A percentile compares a stretch with the other conserved stretches of the same genome.
phyloP scores from a whole-genome alignment of 2,329 filamentous ascomycete genomes.

The Diaporthe velutina region DNA sequence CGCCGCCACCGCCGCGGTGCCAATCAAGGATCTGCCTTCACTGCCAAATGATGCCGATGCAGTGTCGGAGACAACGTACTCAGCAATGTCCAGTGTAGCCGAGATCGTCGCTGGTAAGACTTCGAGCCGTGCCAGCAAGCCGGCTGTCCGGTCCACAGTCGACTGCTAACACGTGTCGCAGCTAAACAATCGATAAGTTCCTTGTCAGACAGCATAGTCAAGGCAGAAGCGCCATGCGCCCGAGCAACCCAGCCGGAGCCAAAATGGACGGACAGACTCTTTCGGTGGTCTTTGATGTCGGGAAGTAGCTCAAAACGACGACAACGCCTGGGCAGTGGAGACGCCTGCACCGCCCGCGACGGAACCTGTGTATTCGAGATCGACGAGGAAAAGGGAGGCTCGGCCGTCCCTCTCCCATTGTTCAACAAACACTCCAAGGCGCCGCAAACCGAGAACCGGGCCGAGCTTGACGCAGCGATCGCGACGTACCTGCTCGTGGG shows the following conservation, averaged over 20 bases:
- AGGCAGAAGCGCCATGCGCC: conserved; percentile 37
- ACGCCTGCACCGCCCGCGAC: background rate
- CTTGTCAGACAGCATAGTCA: conserved; percentile 36
- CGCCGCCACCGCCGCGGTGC: background rate
- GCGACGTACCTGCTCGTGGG: conserved; percentile 56
- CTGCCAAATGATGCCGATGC: conserved; percentile 8
- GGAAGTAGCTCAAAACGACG: background rate
- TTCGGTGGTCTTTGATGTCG: background rate
- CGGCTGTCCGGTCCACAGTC: background rate
- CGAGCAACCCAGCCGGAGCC: conserved; percentile 17
- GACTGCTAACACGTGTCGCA: conserved; percentile 3
- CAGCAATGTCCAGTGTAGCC: conserved; percentile 1
- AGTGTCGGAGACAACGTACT: background rate
- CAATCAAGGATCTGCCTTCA: background rate
- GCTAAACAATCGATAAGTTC: conserved; percentile 36
- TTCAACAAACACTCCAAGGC: background rate
- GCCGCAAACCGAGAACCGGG: conserved; percentile 39
- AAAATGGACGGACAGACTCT: conserved; percentile 25
- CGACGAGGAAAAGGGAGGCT: conserved; percentile 28
- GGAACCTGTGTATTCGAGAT: conserved; percentile 8
- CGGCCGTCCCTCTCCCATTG: conserved; percentile 11
- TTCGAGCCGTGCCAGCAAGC: background rate
- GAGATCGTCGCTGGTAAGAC: conserved; percentile 22
- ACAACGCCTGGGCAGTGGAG: background rate
- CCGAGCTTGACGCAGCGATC: conserved; percentile 54